Conservation (phyloP, 75 land plant species). For the Gnetum montanum region DNA sequence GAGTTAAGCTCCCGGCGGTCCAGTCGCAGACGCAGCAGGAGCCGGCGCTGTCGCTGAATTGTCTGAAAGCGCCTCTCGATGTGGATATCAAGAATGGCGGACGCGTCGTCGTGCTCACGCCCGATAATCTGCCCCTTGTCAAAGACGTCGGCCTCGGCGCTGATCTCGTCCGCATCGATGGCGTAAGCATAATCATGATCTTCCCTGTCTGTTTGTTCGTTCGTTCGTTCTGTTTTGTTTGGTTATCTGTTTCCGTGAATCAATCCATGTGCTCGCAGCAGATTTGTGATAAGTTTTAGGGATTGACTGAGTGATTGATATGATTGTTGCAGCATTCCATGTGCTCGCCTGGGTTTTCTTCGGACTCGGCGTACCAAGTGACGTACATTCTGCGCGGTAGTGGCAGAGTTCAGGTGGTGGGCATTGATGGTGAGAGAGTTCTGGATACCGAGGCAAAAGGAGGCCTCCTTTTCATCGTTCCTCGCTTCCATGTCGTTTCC, state of each 20-base stretch:
- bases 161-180: slow-evolving; percentile 64
- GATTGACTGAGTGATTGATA: neutral
- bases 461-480: slow-evolving; percentile 66
- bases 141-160: slow-evolving; percentile 54
- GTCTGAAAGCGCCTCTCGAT: slow-evolving; percentile 56
- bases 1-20: slow-evolving; percentile 30
- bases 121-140: slow-evolving; percentile 48
- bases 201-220: no score
- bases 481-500: slow-evolving; percentile 68
- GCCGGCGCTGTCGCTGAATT: slow-evolving; percentile 45
- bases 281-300: neutral
- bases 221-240: neutral
- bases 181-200: no score
- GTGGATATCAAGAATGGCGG: slow-evolving; percentile 61
- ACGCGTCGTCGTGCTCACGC: slow-evolving; percentile 47
- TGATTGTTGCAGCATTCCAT: slow-evolving; percentile 21
- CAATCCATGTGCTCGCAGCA: neutral
- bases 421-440: slow-evolving; percentile 53
- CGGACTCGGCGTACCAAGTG: slow-evolving; percentile 68
- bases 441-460: slow-evolving; percentile 48
- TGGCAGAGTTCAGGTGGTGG: slow-evolving; percentile 68
- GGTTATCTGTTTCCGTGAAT: neutral
- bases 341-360: slow-evolving; percentile 84
- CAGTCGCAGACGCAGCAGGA: slow-evolving; percentile 8
- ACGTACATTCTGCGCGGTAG: slow-evolving; percentile 63